Percentiles rank a stretch among this genome's conserved stretches.
Evolutionary conservation across 1,284 basidiomycete species (phyloP).

Genomic region (Microbotryum lychnidis-dioicae): DNA sequence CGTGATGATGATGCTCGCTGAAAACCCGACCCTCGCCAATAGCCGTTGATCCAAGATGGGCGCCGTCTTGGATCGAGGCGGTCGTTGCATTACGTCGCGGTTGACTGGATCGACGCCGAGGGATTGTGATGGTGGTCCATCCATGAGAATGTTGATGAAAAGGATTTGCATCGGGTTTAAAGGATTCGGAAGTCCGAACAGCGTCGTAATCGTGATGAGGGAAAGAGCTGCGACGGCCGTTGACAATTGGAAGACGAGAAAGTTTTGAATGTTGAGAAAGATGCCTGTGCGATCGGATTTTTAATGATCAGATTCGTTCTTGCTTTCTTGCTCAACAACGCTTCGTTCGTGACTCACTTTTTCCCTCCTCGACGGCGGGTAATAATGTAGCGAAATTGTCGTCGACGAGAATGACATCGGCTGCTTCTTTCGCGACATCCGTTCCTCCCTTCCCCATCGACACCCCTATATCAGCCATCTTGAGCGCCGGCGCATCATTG

Average conservation of each 20-base stretch:
- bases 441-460: slow-evolving; percentile 96
- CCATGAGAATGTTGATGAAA: slow-evolving; percentile 96
- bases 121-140: slow-evolving; percentile 39
- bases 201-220: slow-evolving; percentile 87
- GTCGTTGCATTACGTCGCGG: slow-evolving; percentile 75
- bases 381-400: slow-evolving; percentile 94
- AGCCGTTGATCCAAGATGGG: slow-evolving; percentile 71
- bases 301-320: neutral
- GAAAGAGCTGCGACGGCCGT: slow-evolving; percentile 90
- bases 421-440: slow-evolving; percentile 96
- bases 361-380: slow-evolving; percentile 87
- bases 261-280: slow-evolving; percentile 98
- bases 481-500: slow-evolving; percentile 92
- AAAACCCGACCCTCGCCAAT: slow-evolving; percentile 74
- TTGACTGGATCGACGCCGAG: slow-evolving; percentile 95
- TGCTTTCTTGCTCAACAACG: neutral
- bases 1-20: slow-evolving; percentile 77
- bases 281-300: slow-evolving; percentile 54
- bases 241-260: slow-evolving; percentile 91
- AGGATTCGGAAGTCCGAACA: slow-evolving; percentile 80
- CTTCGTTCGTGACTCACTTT: slow-evolving; percentile 37
- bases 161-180: slow-evolving; percentile 98
- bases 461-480: slow-evolving; percentile 96
- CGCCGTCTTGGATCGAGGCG: slow-evolving; percentile 79
- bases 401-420: slow-evolving; percentile 92